Base-by-base conservation (phyloP, 805 yeast genomes). In the Metschnikowia proteae region DNA sequence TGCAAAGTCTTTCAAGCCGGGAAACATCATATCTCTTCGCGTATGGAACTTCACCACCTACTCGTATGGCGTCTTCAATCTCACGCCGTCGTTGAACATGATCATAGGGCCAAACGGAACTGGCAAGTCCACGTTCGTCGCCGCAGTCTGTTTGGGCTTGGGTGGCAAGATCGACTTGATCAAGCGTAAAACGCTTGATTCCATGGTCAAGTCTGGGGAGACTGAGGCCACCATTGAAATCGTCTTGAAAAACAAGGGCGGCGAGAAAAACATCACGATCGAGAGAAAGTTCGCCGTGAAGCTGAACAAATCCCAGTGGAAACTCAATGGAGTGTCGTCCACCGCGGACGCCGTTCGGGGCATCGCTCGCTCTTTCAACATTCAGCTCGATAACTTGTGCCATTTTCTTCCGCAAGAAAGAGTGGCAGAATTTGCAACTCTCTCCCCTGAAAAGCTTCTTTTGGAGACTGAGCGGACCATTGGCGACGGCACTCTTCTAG, bases 51-150 rank as follows among this genome's bases (percentile, higher is more conserved):
- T 85, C 70, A 82, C 88, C 61, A 85, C 91, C 0, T 86, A 85
- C 62, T 60, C 81, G 1, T 66, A 77, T 40, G 82, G 87, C 0
- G 90, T 84, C 64, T 89, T 88, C 65, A 74, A 75, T 35, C 76
- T 92, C 48, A 86, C 92, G 0, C 97, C 97, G 0, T 74, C 84
- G 1, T 73, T 94, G 61, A 94, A 94, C 62, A 81, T 94, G 84
- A 86, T 94, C 49, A 85, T 94, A 46, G 99, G 97, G 0, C 97
- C 97, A 9, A 94, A 94, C 63, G 99, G 99, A 32, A 81, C 96
- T 0, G 99, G 99, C 5, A 94, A 94, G 60, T 84, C 94, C 34
- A 89, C 98, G 0, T 80, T 94, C 59, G 91, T 94, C 3, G 88
- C 97, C 51, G 98, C 97, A 0, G 80, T 92, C 0, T 92, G 96